Evolutionary conservation across 192 early-diverging fungal genomes (phyloP), one percentile per base, ranked within the genome.

Genomic region (Backusella tarrabulga): DNA sequence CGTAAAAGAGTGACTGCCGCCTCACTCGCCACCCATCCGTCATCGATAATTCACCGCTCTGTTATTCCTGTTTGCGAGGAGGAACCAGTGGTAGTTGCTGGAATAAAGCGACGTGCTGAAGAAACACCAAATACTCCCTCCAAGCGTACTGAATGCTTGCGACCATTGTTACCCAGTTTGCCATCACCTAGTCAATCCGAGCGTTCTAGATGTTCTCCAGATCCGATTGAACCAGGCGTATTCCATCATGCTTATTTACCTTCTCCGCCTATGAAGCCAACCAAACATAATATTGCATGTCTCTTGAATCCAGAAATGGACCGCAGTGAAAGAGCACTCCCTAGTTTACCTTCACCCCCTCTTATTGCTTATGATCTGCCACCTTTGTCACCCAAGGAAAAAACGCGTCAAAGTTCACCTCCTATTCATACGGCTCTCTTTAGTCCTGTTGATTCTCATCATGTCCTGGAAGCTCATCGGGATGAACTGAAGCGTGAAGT

Each of bases 401-500:
- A 63, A 11, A 4, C 56, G 4, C 23, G 3, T 7, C 54, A 56
- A 23, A 56, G 8, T 56, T 23, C 19, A 52, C 50, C 50, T 52
- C 5, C 63, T 67, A 38, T 19, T 41, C 15, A 41, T 29, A 17
- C 21, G 6, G 9, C 41, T 32, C 21, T 72, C 9, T 72, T 72
- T n/a, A 17, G 19, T 72, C 35, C 71, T 26, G 8, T 36, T 70
- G 38, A 11, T 19, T 21, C 21, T 14, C 77, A 85, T 32, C 79
- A 86, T 73, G 78, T 86, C 11, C 77, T 90, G 12, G 81, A 87
- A 74, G 85, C 88, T 71, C 88, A 88, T 72, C 79, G 87, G 15
- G 82, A 88, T 71, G 87, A 90, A 66, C 68, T 90, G 23, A 86
- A 87, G 60, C 77, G 86, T 19, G 86, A 90, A 75, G 86, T 90